A percentile compares a stretch with the other conserved stretches of the same genome.
Conservation (phyloP, 2,329 filamentous ascomycete genomes). For the Neofusicoccum sp. region DNA sequence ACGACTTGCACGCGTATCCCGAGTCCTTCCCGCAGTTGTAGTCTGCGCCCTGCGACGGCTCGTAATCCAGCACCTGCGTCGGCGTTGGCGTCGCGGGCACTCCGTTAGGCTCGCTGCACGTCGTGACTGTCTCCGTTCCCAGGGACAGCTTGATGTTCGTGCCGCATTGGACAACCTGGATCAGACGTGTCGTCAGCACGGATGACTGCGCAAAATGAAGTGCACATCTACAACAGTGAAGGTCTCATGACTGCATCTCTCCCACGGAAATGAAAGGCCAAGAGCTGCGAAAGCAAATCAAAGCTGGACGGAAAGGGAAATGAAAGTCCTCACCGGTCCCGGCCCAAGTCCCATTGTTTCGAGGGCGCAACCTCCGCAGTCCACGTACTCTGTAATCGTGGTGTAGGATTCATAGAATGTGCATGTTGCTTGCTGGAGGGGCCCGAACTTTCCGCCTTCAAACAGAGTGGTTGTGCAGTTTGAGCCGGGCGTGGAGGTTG, state of each 20-base stretch:
- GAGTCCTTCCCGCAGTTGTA: neutral
- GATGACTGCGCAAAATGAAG: neutral
- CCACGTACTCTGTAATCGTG: constrained; percentile 31
- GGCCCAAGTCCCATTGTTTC: constrained; percentile 27
- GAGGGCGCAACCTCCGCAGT: constrained; percentile 33
- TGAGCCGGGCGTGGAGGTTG: neutral
- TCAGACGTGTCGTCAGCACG: constrained; percentile 1
- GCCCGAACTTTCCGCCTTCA: neutral
- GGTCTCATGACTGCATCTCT: neutral
- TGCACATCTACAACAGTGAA: neutral
- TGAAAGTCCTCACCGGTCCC: constrained; percentile 28
- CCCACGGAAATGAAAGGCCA: neutral
- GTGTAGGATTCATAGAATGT: constrained; percentile 30
- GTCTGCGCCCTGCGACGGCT: neutral
- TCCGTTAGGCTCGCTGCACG: neutral
- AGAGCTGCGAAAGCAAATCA: neutral
- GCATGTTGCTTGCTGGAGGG: constrained; percentile 29
- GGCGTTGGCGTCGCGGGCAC: neutral
- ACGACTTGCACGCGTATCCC: neutral
- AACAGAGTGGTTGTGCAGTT: constrained; percentile 12
- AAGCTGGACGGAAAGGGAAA: neutral
- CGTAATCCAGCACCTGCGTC: neutral
- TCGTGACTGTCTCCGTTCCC: constrained; percentile 7
- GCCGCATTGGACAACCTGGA: constrained; percentile 9
- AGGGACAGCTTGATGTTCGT: neutral